Percentiles rank a stretch among this genome's conserved stretches.
phyloP scores from a whole-genome alignment of 345 rosid genomes.

The Lepidium didymum region DNA sequence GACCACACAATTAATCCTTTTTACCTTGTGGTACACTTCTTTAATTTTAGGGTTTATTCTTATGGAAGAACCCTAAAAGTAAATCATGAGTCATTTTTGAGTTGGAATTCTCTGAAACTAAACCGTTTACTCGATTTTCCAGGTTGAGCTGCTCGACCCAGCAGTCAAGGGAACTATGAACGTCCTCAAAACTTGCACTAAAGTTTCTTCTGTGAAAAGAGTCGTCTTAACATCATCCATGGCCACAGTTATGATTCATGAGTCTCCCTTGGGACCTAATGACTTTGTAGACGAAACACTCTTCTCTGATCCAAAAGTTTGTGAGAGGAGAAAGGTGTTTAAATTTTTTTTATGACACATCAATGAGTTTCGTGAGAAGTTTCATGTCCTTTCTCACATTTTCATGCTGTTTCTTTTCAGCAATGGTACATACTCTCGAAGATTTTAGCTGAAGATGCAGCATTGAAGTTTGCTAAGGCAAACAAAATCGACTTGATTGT shows the following conservation, averaged over 20 bases:
- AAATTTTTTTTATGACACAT: background rate
- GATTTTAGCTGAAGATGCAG: constrained; percentile 44
- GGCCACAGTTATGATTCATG: constrained; percentile 21
- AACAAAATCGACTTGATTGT: constrained; percentile 34
- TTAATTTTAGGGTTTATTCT: too few species aligned
- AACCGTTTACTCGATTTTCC: too few species aligned
- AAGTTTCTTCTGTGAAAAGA: constrained; percentile 37
- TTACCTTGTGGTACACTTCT: too few species aligned
- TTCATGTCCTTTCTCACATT: background rate
- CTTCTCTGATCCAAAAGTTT: constrained; percentile 34
- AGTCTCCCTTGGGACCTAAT: constrained; percentile 22
- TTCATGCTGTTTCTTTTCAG: background rate
- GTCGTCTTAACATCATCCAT: constrained; percentile 48
- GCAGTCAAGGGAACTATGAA: constrained; percentile 51
- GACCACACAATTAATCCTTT: background rate
- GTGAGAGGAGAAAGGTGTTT: constrained; percentile 22
- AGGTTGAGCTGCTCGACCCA: constrained; percentile 37
- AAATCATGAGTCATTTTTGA: too few species aligned
- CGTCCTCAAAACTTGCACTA: constrained; percentile 39
- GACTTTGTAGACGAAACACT: constrained; percentile 37
- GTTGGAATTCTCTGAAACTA: too few species aligned
- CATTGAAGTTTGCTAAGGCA: constrained; percentile 33
- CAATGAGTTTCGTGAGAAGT: background rate
- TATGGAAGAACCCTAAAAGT: too few species aligned
- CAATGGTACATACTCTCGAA: constrained; percentile 38